Evolutionary conservation across 768 basidiomycete species (phyloP), one percentile per base, ranked within the genome.

Genomic region (Lentinula sp.): DNA sequence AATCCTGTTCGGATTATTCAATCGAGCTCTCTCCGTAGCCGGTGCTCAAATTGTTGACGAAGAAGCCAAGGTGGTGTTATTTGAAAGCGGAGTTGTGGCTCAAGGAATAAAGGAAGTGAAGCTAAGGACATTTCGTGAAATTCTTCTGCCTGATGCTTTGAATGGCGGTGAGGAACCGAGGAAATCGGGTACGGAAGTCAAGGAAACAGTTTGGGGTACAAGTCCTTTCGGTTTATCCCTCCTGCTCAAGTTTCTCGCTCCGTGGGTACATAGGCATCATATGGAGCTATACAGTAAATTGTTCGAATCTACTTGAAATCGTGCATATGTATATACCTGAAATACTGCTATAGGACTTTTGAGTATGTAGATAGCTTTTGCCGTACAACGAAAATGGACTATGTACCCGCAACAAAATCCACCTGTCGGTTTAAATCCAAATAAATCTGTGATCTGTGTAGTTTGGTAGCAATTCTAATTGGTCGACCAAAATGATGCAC

Each of bases 41-140:
- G 53, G 53, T 10, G 35, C 53, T 9, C 53, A 54, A 54, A 54
- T 54, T 35, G 9, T 54, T 16, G 53, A 54, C 12, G 37, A 54
- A 39, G 37, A 54, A 18, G 53, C 53, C 53, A 54, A 54, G 37
- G 53, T 54, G 9, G 53, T 54, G 35, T 54, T 54, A 23, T 54
- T 54, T 10, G 53, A 54, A 54, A 54, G 53, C 18, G 36, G 53
- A 4, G 53, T 54, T n/a, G 35, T 36, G 35, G 53, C 36, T 20
- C 37, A 35, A 23, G 53, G 53, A 39, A 54, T 54, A n/a, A 15
- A 41, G n/a, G 53, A 54, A 23, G 37, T 54, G 8, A 54, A 54
- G 16, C 12, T 54, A 39, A 16, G 53, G 36, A 54, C 53, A 18
- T 54, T 54, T 36, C 35, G 35, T 18, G 37, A 16, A 23, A 13